Percentiles rank a stretch among this genome's conserved stretches.
phyloP scores from a whole-genome alignment of 1,284 basidiomycete species.

The Moesziomyces antarcticus region DNA sequence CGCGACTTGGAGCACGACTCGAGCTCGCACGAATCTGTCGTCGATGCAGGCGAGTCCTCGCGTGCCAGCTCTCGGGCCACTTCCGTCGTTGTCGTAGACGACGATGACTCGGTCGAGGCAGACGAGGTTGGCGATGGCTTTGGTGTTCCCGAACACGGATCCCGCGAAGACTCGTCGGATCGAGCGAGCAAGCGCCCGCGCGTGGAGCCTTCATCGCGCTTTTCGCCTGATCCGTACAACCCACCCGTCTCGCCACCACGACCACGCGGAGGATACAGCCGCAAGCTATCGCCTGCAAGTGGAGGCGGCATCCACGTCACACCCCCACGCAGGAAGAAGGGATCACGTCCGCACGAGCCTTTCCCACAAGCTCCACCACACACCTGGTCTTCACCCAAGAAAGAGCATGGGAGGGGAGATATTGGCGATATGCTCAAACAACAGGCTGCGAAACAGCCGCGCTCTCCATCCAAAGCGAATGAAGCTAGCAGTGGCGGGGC shows the following conservation, averaged over 20 bases:
- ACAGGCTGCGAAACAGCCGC: background rate
- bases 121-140: constrained; percentile 44
- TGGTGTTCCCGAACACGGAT: constrained; percentile 19
- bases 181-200: background rate
- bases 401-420: constrained; percentile 7
- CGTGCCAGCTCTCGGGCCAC: constrained; percentile 5
- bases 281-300: constrained; percentile 23
- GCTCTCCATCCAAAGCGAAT: too few species aligned
- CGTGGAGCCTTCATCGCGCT: constrained; percentile 20
- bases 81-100: background rate
- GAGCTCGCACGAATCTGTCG: constrained; percentile 25
- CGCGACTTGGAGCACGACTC: constrained; percentile 24
- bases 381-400: constrained; percentile 16
- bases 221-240: constrained; percentile 55
- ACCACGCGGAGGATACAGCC: constrained; percentile 43
- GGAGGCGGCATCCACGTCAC: constrained; percentile 43
- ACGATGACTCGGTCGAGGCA: constrained; percentile 10
- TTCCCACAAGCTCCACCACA: constrained; percentile 37
- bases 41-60: constrained; percentile 17
- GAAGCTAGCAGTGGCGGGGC: constrained; percentile 5
- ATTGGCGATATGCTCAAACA: constrained; percentile 28
- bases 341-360: constrained; percentile 27
- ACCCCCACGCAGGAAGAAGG: constrained; percentile 17
- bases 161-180: background rate
- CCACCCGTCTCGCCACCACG: constrained; percentile 49